Evolutionary conservation across 1,139 yeast species (phyloP).

Genomic region (Petasospora fabianii): DNA sequence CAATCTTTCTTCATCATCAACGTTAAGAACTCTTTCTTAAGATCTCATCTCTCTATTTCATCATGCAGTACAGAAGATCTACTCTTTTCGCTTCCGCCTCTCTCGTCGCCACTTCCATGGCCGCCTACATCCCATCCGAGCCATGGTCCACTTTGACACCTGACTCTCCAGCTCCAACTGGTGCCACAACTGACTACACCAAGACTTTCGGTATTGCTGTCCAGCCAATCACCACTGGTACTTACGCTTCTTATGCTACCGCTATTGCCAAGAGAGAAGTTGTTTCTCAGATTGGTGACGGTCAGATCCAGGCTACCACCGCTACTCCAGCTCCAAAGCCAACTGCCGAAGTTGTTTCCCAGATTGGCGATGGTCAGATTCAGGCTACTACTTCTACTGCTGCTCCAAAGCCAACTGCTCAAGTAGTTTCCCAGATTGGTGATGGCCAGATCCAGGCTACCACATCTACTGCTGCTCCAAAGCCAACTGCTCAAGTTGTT

Average conservation of each 20-base stretch:
- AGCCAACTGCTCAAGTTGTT: conserved; percentile 24
- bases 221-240: conserved; percentile 44
- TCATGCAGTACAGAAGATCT: conserved; percentile 36
- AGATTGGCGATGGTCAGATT: conserved; percentile 59
- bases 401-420: conserved; percentile 15
- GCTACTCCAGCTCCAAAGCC: conserved; percentile 10
- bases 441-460: conserved; percentile 53
- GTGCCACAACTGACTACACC: conserved; percentile 60
- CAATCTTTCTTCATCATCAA: no score
- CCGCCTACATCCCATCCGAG: conserved; percentile 66
- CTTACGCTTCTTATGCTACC: conserved; percentile 33
- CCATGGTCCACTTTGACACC: conserved; percentile 77
- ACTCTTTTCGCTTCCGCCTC: conserved; percentile 34
- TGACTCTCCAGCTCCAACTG: conserved; percentile 44
- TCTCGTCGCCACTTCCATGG: conserved; percentile 47
- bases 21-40: no score
- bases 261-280: conserved; percentile 40
- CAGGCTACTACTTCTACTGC: conserved; percentile 42
- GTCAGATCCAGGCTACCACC: conserved; percentile 55
- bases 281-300: conserved; percentile 50
- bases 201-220: conserved; percentile 69
- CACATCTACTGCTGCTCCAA: conserved; percentile 25
- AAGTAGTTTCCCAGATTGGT: conserved; percentile 48
- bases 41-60: conserved; percentile 1
- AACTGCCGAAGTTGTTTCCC: conserved; percentile 40